Evolutionary conservation across 306 rosid species (phyloP), one percentile per base, ranked within the genome.

Genomic region (Gastrolobium bilobum): DNA sequence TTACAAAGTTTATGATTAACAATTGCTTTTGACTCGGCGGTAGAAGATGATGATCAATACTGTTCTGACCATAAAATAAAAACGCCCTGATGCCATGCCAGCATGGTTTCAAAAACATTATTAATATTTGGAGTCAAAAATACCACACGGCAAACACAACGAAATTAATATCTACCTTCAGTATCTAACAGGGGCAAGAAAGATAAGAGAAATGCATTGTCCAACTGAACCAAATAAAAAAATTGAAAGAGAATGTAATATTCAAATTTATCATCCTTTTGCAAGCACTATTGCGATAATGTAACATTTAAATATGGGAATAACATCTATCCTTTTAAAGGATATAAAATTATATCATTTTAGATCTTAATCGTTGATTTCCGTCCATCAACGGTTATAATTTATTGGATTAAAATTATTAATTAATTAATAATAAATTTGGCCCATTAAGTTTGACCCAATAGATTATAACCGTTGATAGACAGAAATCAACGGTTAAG

Each of bases 301-400:
- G 65, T 57, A 29, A 13, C 46, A 51, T 56, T 53, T 40, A 54
- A 52, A 51, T 39, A 52, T 51, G n/a, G n/a, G n/a, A n/a, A n/a
- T n/a, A n/a, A n/a, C n/a, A n/a, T n/a, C n/a, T n/a, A n/a, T n/a
- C n/a, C n/a, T n/a, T n/a, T n/a, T n/a, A n/a, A n/a, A n/a, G n/a
- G n/a, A n/a, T n/a, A n/a, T n/a, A n/a, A n/a, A n/a, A n/a, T n/a
- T n/a, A n/a, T n/a, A n/a, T n/a, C n/a, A n/a, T n/a, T n/a, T n/a
- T n/a, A n/a, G n/a, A n/a, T n/a, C n/a, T n/a, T n/a, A n/a, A n/a
- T n/a, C n/a, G n/a, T n/a, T n/a, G n/a, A n/a, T n/a, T n/a, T n/a
- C n/a, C n/a, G n/a, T n/a, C n/a, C n/a, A n/a, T n/a, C n/a, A n/a
- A n/a, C n/a, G n/a, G n/a, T n/a, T n/a, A n/a, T n/a, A n/a, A n/a